Evolutionary conservation across 139 green algal genomes (phyloP).

Genomic region (Pedinophyceae sp.): DNA sequence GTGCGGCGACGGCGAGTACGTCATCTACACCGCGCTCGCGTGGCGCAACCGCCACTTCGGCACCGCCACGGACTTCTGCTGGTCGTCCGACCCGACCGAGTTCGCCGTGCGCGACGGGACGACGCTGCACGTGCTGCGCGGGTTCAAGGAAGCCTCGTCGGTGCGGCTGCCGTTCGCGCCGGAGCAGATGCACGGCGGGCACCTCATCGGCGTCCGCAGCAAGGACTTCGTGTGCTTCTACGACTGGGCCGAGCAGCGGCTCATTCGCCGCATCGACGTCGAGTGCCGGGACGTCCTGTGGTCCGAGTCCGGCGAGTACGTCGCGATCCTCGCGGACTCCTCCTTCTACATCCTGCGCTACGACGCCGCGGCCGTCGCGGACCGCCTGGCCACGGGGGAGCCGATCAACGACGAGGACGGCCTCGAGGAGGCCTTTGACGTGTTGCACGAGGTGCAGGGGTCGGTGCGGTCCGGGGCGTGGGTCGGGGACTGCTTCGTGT

Average conservation of each 20-base stretch:
- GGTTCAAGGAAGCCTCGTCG: conserved; percentile 63
- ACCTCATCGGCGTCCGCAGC: conserved; percentile 56
- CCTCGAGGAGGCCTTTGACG: conserved; percentile 92
- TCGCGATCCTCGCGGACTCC: conserved; percentile 63
- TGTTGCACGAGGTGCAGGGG: conserved; percentile 76
- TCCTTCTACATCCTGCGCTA: conserved; percentile 80
- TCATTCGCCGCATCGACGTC: conserved; percentile 86
- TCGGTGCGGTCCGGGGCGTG: conserved; percentile 45
- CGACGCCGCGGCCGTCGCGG: conserved; percentile 36
- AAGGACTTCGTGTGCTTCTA: conserved; percentile 93
- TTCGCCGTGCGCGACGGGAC: conserved; percentile 65
- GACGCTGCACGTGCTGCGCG: conserved; percentile 43
- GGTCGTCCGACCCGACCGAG: conserved; percentile 72
- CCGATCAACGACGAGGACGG: conserved; percentile 62
- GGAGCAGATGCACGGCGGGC: conserved; percentile 78
- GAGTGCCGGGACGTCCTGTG: conserved; percentile 53
- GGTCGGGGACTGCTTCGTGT: conserved; percentile 97
- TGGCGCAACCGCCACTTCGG: conserved; percentile 98
- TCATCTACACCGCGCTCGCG: conserved; percentile 96
- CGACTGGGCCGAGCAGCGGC: conserved; percentile 66
- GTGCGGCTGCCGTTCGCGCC: conserved; percentile 60
- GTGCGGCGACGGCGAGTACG: conserved; percentile 57
- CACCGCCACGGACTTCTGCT: conserved; percentile 76
- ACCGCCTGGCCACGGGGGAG: conserved; percentile 29
- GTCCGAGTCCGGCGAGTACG: conserved; percentile 67